Base-by-base conservation (phyloP, 768 basidiomycete genomes). In the Gymnopilus junonius region DNA sequence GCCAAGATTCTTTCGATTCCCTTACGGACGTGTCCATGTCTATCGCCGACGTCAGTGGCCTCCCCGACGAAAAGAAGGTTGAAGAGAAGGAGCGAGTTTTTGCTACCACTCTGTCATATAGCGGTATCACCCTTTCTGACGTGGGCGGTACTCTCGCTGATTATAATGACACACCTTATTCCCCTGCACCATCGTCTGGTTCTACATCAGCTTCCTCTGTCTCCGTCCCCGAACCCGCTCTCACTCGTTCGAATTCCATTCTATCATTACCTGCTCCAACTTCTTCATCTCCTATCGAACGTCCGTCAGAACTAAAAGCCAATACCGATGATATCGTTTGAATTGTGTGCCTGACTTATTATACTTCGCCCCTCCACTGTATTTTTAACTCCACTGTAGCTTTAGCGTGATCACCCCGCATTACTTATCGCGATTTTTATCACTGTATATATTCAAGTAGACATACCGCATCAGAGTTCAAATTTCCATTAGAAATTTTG, bases 1-100 rank as follows among this genome's bases (percentile, higher is more conserved):
- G 82, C 66, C 82, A 78, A 56, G 82, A 82, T 61, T 85, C 85
- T 5, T 60, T 84, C 15, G 74, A 77, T 39, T 87, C 86, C 0
- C 78, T 83, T 70, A 80, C 81, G 29, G 77, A 79, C 62, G 70
- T 83, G 55, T 82, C 82, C 12, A 67, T 69, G 17, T 76, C 75
- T 6, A 72, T 80, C 68, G 73, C 64, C 7, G 83, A 82, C 40
- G 78, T 75, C n/a, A 77, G 76, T 15, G 77, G 77, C 14, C 67
- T 73, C 43, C 65, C 81, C 61, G 66, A 67, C 40, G 75, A 77
- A 58, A 78, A 79, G 63, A 73, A 77, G 37, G 71, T 74, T 51
- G 62, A 69, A 48, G 74, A 77, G 57, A 78, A 79, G 58, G 71
- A 77, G n/a, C 69, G 76, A 32, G 61, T 63, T 1, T 75, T 75